Evolutionary conservation across 2,329 filamentous ascomycete genomes (phyloP), one percentile per base, ranked within the genome.

Genomic region (Dactylellina cionopaga): DNA sequence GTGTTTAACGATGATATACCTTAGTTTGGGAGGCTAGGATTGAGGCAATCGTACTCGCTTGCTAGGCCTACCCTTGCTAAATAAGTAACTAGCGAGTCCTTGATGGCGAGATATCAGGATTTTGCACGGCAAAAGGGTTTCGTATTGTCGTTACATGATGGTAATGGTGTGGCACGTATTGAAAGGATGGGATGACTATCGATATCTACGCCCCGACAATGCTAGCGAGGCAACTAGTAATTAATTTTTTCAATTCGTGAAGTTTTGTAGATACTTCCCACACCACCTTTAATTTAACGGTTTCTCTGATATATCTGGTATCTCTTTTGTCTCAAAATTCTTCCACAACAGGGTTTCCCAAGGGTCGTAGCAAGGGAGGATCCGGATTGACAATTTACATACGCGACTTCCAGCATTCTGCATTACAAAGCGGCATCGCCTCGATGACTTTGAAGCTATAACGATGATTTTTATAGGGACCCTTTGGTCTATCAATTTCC

Each of bases 91-190:
- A n/a, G 17, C 15, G 22, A 63, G 33, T 15, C 19, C n/a, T 49
- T 17, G 46, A 29, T 49, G 13, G 15, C 15, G n/a, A 31, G 31
- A 63, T 63, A 51, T 51, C 58, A 63, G 58, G 58, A 51, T 63
- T 63, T 52, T 17, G 15, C 33, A 63, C 13, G 58, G 58, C 58
- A 63, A 63, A 63, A 51, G 10, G 41, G 17, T 9, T 51, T 63
- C 58, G 58, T 63, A 52, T 52, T 63, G 15, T 41, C 31, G 31
- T 63, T 51, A 46, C 43, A 39, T 47, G 35, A 56, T 39, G 17
- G 17, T n/a, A 51, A 7, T 35, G 24, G 35, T 13, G 37, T 33
- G 22, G 52, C 27, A 37, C 27, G 47, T 60, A 60, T 60, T 43
- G 17, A 24, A 49, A n/a, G 25, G 22, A 49, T 4, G 29, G n/a